Evolutionary conservation across 1,284 basidiomycete species (phyloP).

Genomic region (Trichosporon sp.): DNA sequence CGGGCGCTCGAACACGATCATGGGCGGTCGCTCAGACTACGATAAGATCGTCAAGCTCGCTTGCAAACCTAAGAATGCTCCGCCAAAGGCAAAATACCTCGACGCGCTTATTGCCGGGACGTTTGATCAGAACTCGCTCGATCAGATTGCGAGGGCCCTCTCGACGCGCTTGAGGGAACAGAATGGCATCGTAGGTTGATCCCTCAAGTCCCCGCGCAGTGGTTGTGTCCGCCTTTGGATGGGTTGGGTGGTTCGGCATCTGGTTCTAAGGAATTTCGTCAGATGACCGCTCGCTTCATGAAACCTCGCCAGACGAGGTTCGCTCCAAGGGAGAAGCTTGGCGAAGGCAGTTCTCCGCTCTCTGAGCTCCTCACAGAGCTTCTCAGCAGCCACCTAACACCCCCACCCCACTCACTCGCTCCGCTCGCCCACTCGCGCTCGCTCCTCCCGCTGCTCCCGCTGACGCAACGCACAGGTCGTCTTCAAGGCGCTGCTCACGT

Average conservation of each 20-base stretch:
- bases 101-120: constrained; percentile 89
- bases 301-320: no score
- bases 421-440: not conserved
- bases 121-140: constrained; percentile 85
- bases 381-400: no score
- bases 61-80: constrained; percentile 88
- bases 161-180: constrained; percentile 78
- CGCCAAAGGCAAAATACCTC: constrained; percentile 73
- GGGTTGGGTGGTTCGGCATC: no score
- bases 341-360: no score
- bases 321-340: no score
- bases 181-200: constrained; percentile 70
- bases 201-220: no score
- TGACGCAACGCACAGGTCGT: constrained; percentile 60
- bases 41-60: constrained; percentile 67
- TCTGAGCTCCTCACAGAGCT: not conserved
- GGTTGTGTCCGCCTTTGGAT: no score
- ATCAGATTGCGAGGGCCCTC: constrained; percentile 85
- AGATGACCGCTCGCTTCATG: no score
- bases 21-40: constrained; percentile 16
- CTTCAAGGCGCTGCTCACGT: constrained; percentile 90
- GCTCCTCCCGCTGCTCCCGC: not conserved
- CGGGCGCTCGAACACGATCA: constrained; percentile 2
- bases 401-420: not conserved
- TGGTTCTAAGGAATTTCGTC: no score